Evolutionary conservation across 768 basidiomycete genomes (phyloP).

Genomic region (Suillus variegatus): DNA sequence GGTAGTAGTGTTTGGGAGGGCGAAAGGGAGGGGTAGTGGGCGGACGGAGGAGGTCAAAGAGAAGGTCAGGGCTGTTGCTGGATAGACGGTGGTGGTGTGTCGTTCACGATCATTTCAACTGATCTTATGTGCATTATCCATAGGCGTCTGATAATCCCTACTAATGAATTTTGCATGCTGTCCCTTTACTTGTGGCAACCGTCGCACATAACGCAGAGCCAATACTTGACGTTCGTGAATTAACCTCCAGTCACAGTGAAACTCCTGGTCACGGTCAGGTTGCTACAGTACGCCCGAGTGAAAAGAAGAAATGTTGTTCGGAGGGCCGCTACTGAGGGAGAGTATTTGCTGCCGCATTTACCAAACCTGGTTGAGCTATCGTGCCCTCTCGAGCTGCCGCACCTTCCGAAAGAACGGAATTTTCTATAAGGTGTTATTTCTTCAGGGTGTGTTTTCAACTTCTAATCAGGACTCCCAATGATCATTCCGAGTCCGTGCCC

Average conservation of each 20-base stretch:
- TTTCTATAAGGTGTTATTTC: neutral
- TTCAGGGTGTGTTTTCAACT: too few relatives aligned
- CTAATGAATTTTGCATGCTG: slow-evolving; percentile 4
- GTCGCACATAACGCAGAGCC: neutral
- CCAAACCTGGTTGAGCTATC: neutral
- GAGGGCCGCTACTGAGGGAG: neutral
- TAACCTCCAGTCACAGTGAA: neutral
- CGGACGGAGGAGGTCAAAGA: slow-evolving; percentile 52
- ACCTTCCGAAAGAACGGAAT: neutral
- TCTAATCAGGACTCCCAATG: too few relatives aligned
- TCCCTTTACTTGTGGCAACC: neutral
- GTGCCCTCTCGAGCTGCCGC: neutral
- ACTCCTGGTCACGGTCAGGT: neutral
- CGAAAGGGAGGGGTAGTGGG: slow-evolving; percentile 61
- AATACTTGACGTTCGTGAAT: neutral
- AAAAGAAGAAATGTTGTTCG: neutral
- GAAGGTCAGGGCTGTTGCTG: slow-evolving; percentile 45
- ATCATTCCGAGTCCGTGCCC: too few relatives aligned
- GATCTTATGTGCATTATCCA: neutral
- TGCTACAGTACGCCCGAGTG: neutral
- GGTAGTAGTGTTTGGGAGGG: slow-evolving; percentile 77
- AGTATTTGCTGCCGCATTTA: neutral
- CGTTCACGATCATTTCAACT: neutral
- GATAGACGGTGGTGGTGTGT: slow-evolving; percentile 16
- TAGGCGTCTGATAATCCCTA: neutral